phyloP scores from a whole-genome alignment of 2,329 filamentous ascomycete species.

The Fusarium sp. region DNA sequence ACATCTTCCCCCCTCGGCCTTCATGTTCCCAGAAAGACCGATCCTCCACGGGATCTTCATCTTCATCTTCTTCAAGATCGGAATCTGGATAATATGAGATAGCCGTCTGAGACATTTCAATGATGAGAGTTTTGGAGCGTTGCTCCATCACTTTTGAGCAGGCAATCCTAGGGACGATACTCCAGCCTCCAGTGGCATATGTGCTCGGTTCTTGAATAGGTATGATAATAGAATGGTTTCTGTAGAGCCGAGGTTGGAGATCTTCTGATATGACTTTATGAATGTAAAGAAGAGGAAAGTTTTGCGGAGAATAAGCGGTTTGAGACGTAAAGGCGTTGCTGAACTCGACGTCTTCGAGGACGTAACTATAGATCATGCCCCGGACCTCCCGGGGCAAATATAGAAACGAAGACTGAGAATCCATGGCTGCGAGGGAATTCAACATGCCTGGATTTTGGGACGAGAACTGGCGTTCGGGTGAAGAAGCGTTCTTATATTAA shows the following conservation, averaged over 20 bases:
- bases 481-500: not conserved
- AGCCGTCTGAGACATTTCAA: not conserved
- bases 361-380: not conserved
- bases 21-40: rapidly evolving
- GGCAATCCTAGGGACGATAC: rapidly evolving
- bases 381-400: not conserved
- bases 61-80: not conserved
- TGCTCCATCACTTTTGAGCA: constrained; percentile 5
- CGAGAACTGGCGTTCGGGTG: too few species aligned
- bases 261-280: not conserved
- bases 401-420: not conserved
- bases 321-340: not conserved
- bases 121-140: not conserved
- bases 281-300: not conserved
- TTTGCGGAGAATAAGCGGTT: not conserved
- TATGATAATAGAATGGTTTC: not conserved
- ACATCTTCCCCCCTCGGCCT: not conserved
- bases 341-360: not conserved
- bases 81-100: rapidly evolving
- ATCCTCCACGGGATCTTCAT: not conserved
- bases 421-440: not conserved
- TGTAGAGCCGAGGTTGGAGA: not conserved
- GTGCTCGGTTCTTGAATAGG: not conserved
- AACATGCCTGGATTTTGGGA: rapidly evolving
- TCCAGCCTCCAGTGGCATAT: not conserved